phyloP scores from a whole-genome alignment of 2,329 filamentous ascomycete genomes.

The Pseudonectria foliicola region DNA sequence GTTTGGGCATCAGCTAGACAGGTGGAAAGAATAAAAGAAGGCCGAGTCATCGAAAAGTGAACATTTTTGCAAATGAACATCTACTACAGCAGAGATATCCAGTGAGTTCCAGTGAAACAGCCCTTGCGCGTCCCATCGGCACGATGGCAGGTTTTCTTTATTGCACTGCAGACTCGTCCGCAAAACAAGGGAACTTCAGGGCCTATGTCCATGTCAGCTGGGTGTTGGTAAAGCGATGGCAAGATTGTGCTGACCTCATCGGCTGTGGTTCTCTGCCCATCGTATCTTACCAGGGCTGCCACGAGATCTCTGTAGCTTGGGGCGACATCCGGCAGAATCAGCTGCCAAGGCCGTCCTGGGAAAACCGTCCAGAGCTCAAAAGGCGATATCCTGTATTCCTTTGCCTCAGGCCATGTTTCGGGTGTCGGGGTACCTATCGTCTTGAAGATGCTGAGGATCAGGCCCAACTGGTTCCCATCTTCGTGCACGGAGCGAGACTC shows the following conservation, averaged over 20 bases:
- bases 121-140: no score
- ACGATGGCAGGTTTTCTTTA: no score
- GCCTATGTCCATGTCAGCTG: slow-evolving; percentile 13
- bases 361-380: slow-evolving; percentile 88
- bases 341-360: slow-evolving; percentile 58
- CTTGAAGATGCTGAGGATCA: slow-evolving; percentile 89
- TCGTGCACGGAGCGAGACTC: slow-evolving; percentile 66
- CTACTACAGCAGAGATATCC: no score
- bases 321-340: slow-evolving; percentile 57
- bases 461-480: slow-evolving; percentile 81
- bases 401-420: slow-evolving; percentile 77
- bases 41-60: background rate
- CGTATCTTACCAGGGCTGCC: slow-evolving; percentile 61
- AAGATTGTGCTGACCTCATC: slow-evolving; percentile 26
- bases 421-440: slow-evolving; percentile 79
- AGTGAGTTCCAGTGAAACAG: no score
- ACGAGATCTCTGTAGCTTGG: slow-evolving; percentile 58
- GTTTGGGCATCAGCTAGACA: slow-evolving; percentile 1
- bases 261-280: slow-evolving; percentile 63
- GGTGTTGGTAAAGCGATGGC: no score
- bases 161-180: background rate
- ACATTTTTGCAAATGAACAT: no score
- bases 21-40: slow-evolving; percentile 5
- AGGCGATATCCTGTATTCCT: slow-evolving; percentile 61
- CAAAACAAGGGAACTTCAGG: slow-evolving; percentile 14